Conservation (phyloP, 225 moss, liverwort and hornwort species). For the Neckera pumila region DNA sequence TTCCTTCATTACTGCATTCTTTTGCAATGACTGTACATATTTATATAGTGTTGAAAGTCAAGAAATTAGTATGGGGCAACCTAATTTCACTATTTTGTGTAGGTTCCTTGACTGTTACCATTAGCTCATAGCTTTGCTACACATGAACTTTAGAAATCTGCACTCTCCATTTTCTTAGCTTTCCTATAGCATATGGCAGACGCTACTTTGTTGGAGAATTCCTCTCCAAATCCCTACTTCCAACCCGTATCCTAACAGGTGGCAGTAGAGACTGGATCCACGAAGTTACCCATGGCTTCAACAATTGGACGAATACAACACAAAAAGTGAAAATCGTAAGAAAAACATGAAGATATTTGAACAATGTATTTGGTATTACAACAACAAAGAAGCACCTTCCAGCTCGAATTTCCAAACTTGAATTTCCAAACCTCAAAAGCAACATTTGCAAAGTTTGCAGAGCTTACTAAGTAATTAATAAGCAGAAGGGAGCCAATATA, state of each 20-base stretch:
- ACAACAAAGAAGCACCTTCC: neutral
- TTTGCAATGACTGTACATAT: too few species aligned
- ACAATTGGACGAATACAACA: neutral
- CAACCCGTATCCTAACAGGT: neutral
- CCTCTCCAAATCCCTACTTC: neutral
- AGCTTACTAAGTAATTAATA: too few species aligned
- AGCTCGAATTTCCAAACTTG: neutral
- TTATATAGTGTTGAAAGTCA: too few species aligned
- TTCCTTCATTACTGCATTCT: too few species aligned
- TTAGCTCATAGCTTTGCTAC: neutral
- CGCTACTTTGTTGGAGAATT: neutral
- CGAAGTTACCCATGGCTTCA: too few species aligned
- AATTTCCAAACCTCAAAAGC: neutral
- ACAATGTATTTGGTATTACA: neutral
- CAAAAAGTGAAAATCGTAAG: neutral
- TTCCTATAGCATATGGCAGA: neutral
- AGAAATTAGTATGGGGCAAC: too few species aligned
- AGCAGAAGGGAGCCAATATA: neutral
- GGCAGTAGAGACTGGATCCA: too few species aligned
- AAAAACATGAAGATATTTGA: neutral
- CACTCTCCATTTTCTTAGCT: neutral
- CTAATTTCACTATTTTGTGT: too few species aligned
- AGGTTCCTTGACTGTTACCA: too few species aligned
- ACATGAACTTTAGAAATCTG: neutral
- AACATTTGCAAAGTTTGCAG: neutral